Evolutionary conservation across 164 flowering plant species (phyloP).

Genomic region (Piper longum): DNA sequence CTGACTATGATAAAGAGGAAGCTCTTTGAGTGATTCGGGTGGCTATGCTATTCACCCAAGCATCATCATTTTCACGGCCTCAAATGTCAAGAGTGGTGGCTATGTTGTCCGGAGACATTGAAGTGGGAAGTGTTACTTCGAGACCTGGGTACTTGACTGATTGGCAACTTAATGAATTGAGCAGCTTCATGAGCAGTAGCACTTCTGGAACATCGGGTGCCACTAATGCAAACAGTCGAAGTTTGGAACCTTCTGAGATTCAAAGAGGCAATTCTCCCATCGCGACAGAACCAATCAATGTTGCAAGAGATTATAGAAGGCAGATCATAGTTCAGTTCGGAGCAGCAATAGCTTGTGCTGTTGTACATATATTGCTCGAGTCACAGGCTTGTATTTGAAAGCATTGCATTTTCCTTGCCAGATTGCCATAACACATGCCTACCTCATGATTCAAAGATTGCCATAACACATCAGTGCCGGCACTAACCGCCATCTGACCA

Average conservation of each 20-base stretch:
- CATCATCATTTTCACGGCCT: conserved; percentile 30
- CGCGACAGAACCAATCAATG: background rate
- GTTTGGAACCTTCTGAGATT: background rate
- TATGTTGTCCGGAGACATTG: conserved; percentile 35
- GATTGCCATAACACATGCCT: background rate
- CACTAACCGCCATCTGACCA: conserved; percentile 89
- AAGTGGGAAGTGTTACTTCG: conserved; percentile 20
- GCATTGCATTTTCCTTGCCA: too few species aligned
- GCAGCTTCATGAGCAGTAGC: conserved; percentile 9
- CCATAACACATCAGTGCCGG: conserved; percentile 82
- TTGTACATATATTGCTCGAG: too few species aligned
- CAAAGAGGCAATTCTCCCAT: background rate
- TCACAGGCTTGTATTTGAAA: too few species aligned
- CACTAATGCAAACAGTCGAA: background rate
- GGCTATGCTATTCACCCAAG: conserved; percentile 39
- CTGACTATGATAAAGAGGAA: conserved; percentile 20
- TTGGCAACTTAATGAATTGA: conserved; percentile 21
- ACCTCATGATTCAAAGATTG: conserved; percentile 89
- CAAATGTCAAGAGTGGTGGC: conserved; percentile 27
- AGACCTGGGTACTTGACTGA: conserved; percentile 31
- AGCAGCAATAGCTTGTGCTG: background rate
- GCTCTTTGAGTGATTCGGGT: conserved; percentile 24
- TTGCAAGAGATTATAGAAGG: conserved; percentile 1
- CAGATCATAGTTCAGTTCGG: background rate
- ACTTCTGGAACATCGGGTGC: background rate